Conservation (phyloP, 2,329 filamentous ascomycete genomes). For the Colletotrichum lini region DNA sequence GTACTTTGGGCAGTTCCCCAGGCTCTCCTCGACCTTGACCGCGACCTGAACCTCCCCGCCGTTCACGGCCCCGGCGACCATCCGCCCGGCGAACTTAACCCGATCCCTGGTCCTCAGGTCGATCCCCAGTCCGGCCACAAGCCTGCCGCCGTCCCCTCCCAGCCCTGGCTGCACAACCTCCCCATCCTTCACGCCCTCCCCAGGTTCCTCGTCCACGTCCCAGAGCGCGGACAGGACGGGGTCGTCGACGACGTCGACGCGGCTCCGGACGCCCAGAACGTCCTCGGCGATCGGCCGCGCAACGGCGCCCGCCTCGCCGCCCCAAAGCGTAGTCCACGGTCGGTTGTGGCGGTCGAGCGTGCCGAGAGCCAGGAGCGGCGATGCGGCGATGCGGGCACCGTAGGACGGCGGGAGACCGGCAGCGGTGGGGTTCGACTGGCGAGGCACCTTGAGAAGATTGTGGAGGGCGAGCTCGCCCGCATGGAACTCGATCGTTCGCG, state of each 20-base stretch:
- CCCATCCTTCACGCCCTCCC: conserved; percentile 55
- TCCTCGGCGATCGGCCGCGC: conserved; percentile 72
- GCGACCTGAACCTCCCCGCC: conserved; percentile 67
- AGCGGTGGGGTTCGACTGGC: conserved; percentile 75
- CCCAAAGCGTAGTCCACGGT: conserved; percentile 85
- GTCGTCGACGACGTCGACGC: conserved; percentile 74
- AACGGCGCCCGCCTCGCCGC: conserved; percentile 77
- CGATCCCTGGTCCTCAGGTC: conserved; percentile 78
- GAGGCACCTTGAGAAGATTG: conserved; percentile 70
- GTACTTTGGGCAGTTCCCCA: conserved; percentile 92
- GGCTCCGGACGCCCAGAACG: conserved; percentile 74
- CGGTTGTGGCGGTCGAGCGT: conserved; percentile 75
- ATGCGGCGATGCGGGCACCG: conserved; percentile 70
- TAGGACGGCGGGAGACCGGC: conserved; percentile 74
- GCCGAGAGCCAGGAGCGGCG: conserved; percentile 81
- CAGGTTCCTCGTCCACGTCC: conserved; percentile 56
- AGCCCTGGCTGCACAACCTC: conserved; percentile 54
- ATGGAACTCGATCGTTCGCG: conserved; percentile 65
- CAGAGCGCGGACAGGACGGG: conserved; percentile 78
- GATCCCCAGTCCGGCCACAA: conserved; percentile 69
- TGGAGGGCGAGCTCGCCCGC: conserved; percentile 78
- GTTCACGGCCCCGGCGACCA: conserved; percentile 74
- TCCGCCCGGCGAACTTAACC: conserved; percentile 80
- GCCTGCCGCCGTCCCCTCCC: conserved; percentile 53
- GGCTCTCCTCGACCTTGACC: conserved; percentile 77